Evolutionary conservation across 202 grass and related monocot genomes (phyloP), one percentile per base, ranked within the genome.

Genomic region (Alloteropsis angusta): DNA sequence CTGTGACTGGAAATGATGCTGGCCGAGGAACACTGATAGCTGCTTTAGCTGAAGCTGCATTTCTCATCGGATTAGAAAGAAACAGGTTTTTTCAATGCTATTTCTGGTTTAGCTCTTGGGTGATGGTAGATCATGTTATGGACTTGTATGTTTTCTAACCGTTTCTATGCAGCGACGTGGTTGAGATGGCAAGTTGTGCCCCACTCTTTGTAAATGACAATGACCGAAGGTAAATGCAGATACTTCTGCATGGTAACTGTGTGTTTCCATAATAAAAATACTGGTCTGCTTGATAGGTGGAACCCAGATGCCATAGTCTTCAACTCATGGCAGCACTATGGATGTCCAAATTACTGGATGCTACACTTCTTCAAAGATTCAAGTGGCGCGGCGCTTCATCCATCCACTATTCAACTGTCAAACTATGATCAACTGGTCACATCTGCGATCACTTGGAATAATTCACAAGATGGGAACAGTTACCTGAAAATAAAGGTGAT

Each of bases 291-390:
- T 66, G 59, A 75, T 88, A 94, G 95, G 52, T 97, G 85, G 68
- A 97, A 56, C 77, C 94, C 91, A 80, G 94, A 97, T 92, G 94
- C 91, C 78, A 90, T 97, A 71, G 94, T 97, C 41, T 97, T 97
- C 35, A 88, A 92, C 66, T 91, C 91, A 65, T 88, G 86, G 85
- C 91, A 93, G 71, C 91, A 90, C 72, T 97, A 92, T 48, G 94
- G 94, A 79, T 93, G 91, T 35, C 94, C 94, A 64, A 97, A 88
- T 87, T 97, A 97, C 74, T 97, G 94, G 94, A 92, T 97, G 87
- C 80, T 90, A 80, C 87, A 90, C 36, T 97, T 97, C 61, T 97
- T 97, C 82, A 90, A 85, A 87, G 85, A 93, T 63, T 97, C 94
- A 58, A 90, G 80, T 25, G 77, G 89, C 18, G 91, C 91, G 26